Percentiles rank a stretch among this genome's conserved stretches.
Conservation (phyloP, 495 filamentous ascomycete genomes). For the Penicillium nucicola region DNA sequence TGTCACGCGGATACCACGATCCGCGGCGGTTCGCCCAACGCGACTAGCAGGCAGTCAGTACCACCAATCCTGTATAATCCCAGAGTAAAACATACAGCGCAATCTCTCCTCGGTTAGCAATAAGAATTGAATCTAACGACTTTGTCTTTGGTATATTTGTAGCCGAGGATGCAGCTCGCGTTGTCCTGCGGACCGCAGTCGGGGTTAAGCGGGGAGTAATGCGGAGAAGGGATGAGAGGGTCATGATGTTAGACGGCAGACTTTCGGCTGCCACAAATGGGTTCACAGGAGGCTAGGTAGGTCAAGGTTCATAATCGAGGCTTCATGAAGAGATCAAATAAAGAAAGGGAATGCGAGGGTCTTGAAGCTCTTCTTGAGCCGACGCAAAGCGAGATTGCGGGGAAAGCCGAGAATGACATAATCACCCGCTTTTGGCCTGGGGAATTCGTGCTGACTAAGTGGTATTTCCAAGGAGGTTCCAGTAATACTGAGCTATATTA, state of each 20-base stretch:
- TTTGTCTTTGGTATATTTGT: slow-evolving; percentile 19
- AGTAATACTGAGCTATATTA: too few species aligned
- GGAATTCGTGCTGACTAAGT: background rate
- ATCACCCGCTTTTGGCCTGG: slow-evolving; percentile 9
- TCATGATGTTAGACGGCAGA: slow-evolving; percentile 29
- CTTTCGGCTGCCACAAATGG: slow-evolving; percentile 3
- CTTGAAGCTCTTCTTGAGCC: slow-evolving; percentile 26
- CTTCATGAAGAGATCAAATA: slow-evolving; percentile 3
- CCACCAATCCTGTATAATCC: background rate
- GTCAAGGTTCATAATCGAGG: slow-evolving; percentile 21
- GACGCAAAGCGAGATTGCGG: slow-evolving; percentile 46
- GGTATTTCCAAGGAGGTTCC: too few species aligned
- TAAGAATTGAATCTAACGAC: slow-evolving; percentile 80
- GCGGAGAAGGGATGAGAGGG: slow-evolving; percentile 47
- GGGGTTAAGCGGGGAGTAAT: slow-evolving; percentile 39
- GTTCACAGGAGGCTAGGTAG: background rate
- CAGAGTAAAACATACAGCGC: slow-evolving; percentile 58
- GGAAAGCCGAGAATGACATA: slow-evolving; percentile 30
- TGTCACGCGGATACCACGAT: slow-evolving; percentile 88
- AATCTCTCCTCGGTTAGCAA: slow-evolving; percentile 97
- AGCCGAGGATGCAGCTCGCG: slow-evolving; percentile 35
- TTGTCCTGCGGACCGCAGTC: slow-evolving; percentile 31
- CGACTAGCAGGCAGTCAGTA: slow-evolving; percentile 46
- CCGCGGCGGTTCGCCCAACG: slow-evolving; percentile 79
- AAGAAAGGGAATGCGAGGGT: slow-evolving; percentile 9